Evolutionary conservation across 1,284 basidiomycete genomes (phyloP), one percentile per base, ranked within the genome.

Genomic region (Malassezia furfur): DNA sequence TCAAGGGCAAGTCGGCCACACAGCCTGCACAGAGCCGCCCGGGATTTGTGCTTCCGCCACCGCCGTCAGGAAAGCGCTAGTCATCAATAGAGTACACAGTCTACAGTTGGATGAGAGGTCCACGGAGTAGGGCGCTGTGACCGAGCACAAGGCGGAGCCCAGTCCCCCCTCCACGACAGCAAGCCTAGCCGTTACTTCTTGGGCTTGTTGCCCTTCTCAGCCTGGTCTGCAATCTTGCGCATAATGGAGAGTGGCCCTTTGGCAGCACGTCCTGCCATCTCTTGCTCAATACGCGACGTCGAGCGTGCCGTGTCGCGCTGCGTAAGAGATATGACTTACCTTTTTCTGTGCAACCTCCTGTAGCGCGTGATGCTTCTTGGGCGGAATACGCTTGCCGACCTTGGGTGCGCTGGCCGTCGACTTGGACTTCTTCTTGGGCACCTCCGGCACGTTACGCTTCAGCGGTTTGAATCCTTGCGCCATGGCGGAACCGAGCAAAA

Each of bases 381-480:
- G 50, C 1, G 55, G 44, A 17, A 57, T 52, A 3, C n/a, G n/a
- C 17, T 50, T 50, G 12, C 55, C 50, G 7, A 44, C 50, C 19
- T 49, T 52, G 25, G 55, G 50, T 10, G 39, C n/a, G 7, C 28
- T 34, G 8, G 21, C 19, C 4, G 17, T 35, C 8, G 22, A 12
- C 46, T 49, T 54, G 12, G 8, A 12, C 43, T 57, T 57, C 19
- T 36, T 22, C n/a, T 55, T 55, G 12, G 7, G 14, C 14, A 46
- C 21, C 5, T 43, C 31, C 4, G 22, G 31, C 1, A 40, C n/a
- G 22, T 31, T 45, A 14, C 44, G 36, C 38, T 57, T 52, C 43
- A 57, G 45, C 8, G 55, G 55, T 45, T 57, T 57, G 50, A 57
- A 57, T 28, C 55, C 55, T 36, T 57, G 55, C 31, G 55, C 34